Percentiles rank a stretch among this genome's conserved stretches.
phyloP scores from a whole-genome alignment of 768 basidiomycete species.

The Amanita inopinata region DNA sequence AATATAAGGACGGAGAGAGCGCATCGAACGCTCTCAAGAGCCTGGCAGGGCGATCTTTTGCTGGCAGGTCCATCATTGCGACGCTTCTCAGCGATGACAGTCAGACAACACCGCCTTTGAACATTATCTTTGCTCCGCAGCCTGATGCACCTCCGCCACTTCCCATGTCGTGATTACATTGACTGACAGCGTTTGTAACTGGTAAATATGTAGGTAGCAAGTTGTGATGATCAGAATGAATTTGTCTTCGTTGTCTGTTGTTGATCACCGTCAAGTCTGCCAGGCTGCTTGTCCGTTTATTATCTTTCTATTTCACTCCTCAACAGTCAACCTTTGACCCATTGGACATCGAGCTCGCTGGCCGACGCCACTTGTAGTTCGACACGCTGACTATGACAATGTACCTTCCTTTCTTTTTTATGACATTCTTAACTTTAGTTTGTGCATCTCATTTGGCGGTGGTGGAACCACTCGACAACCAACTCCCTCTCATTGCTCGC shows the following conservation, averaged over 20 bases:
- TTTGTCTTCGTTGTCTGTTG: background rate
- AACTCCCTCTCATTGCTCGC: slow-evolving; percentile 75
- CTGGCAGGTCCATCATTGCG: slow-evolving; percentile 79
- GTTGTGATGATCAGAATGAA: background rate
- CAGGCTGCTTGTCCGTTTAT: too few relatives aligned
- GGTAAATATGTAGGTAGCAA: background rate
- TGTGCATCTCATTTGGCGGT: slow-evolving; percentile 22
- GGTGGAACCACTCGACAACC: slow-evolving; percentile 51
- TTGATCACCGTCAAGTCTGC: too few relatives aligned
- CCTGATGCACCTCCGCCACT: slow-evolving; percentile 76
- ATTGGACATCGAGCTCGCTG: slow-evolving; percentile 1
- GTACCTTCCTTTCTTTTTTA: slow-evolving; percentile 8
- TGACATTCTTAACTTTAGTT: slow-evolving; percentile 3
- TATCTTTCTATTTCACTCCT: background rate
- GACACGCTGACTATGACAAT: slow-evolving; percentile 1
- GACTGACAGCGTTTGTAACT: too few relatives aligned
- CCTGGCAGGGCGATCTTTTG: slow-evolving; percentile 84
- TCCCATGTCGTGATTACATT: slow-evolving; percentile 26
- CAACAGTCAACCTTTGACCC: background rate
- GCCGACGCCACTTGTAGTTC: slow-evolving; percentile 2
- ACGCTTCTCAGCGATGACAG: slow-evolving; percentile 78
- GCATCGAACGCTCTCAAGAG: slow-evolving; percentile 71
- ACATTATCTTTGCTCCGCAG: slow-evolving; percentile 76
- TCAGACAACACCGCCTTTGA: slow-evolving; percentile 74
- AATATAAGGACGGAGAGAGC: slow-evolving; percentile 54